Percentiles rank a stretch among this genome's conserved stretches.
Evolutionary conservation across 2,329 filamentous ascomycete genomes (phyloP).

Genomic region (Aureobasidium sp.): DNA sequence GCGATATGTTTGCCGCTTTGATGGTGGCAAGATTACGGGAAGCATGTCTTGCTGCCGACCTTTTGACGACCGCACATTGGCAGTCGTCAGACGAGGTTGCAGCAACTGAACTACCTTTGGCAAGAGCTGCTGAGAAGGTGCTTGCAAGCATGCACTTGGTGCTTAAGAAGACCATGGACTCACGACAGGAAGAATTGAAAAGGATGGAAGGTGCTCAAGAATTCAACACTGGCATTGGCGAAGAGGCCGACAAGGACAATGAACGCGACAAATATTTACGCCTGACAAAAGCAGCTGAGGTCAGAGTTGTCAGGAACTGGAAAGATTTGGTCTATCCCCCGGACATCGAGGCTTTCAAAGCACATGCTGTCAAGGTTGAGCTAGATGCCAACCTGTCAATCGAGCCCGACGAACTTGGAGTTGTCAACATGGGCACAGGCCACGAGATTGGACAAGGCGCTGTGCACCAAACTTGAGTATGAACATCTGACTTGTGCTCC

Average conservation of each 20-base stretch:
- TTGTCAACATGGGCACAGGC: constrained; percentile 67
- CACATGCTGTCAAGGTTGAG: constrained; percentile 23
- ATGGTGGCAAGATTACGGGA: constrained; percentile 83
- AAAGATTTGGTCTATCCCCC: constrained; percentile 64
- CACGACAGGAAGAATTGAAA: constrained; percentile 59
- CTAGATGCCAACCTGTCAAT: background rate
- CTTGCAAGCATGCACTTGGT: constrained; percentile 89
- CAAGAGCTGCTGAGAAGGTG: constrained; percentile 76
- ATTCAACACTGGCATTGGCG: constrained; percentile 36
- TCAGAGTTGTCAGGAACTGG: constrained; percentile 72
- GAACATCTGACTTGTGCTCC: background rate
- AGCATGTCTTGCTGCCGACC: constrained; percentile 52
- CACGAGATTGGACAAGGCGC: constrained; percentile 35
- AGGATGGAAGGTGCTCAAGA: constrained; percentile 37
- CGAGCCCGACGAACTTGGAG: constrained; percentile 68
- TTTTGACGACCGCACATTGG: constrained; percentile 61
- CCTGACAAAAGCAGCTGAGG: constrained; percentile 77
- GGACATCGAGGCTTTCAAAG: constrained; percentile 54
- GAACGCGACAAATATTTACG: constrained; percentile 58
- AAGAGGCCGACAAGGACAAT: constrained; percentile 37
- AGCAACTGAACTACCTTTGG: constrained; percentile 69
- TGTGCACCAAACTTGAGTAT: constrained; percentile 47
- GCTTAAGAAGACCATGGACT: constrained; percentile 58
- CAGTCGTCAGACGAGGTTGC: constrained; percentile 64
- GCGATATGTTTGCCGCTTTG: constrained; percentile 96